Base-by-base conservation (phyloP, 176 grass and related monocot species). In the Raddia distichophylla region DNA sequence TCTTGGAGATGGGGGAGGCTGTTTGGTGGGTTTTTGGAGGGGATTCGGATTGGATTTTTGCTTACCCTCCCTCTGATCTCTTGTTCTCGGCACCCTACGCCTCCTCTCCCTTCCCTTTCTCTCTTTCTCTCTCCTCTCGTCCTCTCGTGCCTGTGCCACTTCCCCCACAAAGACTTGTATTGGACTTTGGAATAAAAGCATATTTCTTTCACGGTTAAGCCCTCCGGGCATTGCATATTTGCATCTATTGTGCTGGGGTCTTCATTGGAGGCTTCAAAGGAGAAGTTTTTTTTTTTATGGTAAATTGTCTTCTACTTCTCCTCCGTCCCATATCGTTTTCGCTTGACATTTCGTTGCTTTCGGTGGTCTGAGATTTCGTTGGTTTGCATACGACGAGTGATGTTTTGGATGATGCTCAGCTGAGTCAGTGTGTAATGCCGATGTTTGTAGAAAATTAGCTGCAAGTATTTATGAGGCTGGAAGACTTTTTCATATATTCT, bases 31-130 rank as follows among this genome's bases (percentile, higher is more conserved):
- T 49, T 89, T 85, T 80, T 67, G 78, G 80, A 87, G 63, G 69
- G 70, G 85, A 83, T 80, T 87, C 78, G 71, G 82, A 77, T 82
- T 77, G 82, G 78, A 90, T 85, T 81, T 63, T 74, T 71, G 75
- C n/a, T 66, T 56, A 66, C 15, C 66, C 74, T 67, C 67, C 27
- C 27, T 68, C 68, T 87, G 69, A 78, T 84, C 55, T 79, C 74
- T 90, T 80, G 75, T 71, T 84, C 83, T 87, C 87, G 80, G 67
- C 89, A 90, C 61, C 75, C 79, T 57, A 53, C 68, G 62, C 60
- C n/a, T 54, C 45, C 81, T 66, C 20, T 27, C 63, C 6, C 18
- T 18, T 20, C 33, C 10, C 57, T 50, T 13, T 78, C 51, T 74
- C 60, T 50, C 48, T 43, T 12, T 14, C 83, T 81, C 54, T 76